These are phyloP conservation scores for Tricholoma sp. DNA, from an alignment of 768 basidiomycete genomes.

Conservation along the genomic window DNA sequence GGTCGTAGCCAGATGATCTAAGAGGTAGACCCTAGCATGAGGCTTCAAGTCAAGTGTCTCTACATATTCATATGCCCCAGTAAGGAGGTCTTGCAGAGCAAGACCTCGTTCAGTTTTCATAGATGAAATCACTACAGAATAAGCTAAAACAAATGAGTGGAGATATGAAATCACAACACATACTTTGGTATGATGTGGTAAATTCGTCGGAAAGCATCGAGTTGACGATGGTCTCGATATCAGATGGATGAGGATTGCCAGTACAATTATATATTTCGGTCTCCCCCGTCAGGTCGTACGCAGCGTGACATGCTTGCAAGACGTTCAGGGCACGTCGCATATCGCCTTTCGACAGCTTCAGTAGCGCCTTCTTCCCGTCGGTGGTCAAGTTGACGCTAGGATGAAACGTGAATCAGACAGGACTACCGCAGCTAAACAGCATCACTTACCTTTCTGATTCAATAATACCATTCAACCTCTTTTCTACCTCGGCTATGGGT, in stretches of 20 bases:
- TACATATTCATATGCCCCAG: conserved; percentile 87
- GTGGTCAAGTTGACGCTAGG: conserved; percentile 77
- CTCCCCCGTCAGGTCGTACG: conserved; percentile 86
- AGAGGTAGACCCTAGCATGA: conserved; percentile 81
- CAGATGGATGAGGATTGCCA: conserved; percentile 91
- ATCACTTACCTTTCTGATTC: conserved; percentile 72
- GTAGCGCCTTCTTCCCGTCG: conserved; percentile 83
- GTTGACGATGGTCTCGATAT: conserved; percentile 90
- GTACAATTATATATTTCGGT: conserved; percentile 95
- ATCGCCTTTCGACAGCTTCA: conserved; percentile 95
- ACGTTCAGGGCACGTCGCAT: conserved; percentile 97
- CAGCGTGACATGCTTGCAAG: conserved; percentile 96
- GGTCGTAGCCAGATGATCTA: conserved; percentile 91
- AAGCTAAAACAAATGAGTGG: neutral
- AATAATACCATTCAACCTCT: conserved; percentile 71
- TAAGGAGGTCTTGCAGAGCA: conserved; percentile 90
- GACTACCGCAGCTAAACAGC: neutral
- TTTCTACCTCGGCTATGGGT: conserved; percentile 81
- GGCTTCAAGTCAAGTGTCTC: conserved; percentile 83
- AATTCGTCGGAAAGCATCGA: conserved; percentile 97
- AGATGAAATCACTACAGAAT: conserved; percentile 68
- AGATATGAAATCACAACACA: conserved; percentile 15
- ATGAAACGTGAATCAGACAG: neutral
- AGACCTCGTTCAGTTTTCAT: conserved; percentile 91
- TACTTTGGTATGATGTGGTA: conserved; percentile 83